Percentiles rank a stretch among this genome's conserved stretches.
phyloP scores from a whole-genome alignment of 192 early-diverging fungal genomes.

The Anaeromyces robustus region DNA sequence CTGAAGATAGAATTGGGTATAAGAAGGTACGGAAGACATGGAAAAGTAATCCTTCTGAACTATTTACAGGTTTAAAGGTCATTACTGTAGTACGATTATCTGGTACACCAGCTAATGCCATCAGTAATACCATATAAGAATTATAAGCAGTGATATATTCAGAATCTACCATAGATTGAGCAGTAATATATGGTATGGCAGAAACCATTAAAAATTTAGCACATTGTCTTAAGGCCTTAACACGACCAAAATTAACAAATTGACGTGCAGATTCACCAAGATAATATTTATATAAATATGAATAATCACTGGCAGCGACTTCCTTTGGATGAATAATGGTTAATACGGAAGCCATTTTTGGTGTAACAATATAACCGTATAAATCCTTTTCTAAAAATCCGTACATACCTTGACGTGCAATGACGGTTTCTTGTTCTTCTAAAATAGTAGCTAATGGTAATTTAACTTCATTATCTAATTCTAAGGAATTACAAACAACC shows the following conservation, averaged over 20 bases:
- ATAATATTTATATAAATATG: conserved; percentile 20
- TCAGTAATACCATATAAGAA: conserved; percentile 15
- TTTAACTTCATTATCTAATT: conserved; percentile 6
- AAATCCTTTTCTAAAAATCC: conserved; percentile 23
- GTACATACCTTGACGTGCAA: conserved; percentile 19
- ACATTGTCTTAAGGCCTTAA: conserved; percentile 22
- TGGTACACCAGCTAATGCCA: conserved; percentile 23
- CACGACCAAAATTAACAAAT: conserved; percentile 17
- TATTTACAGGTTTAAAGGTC: conserved; percentile 10
- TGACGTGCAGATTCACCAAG: conserved; percentile 21
- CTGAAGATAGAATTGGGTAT: conserved; percentile 17
- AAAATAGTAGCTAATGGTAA: conserved; percentile 23
- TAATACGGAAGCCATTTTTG: conserved; percentile 13
- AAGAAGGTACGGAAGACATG: conserved; percentile 16
- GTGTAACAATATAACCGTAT: conserved; percentile 13
- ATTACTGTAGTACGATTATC: conserved; percentile 15
- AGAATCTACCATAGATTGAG: conserved; percentile 7
- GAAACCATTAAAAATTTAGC: conserved; percentile 25
- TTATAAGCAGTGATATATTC: conserved; percentile 19
- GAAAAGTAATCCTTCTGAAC: conserved; percentile 15
- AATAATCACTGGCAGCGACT: conserved; percentile 16
- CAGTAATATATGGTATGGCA: conserved; percentile 4
- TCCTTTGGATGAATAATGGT: conserved; percentile 13
- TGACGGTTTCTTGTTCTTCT: conserved; percentile 7
- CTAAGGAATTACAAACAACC: not conserved